A percentile compares a stretch with the other conserved stretches of the same genome.
Conservation (phyloP, 2,329 filamentous ascomycete species). For the Bipolaris gigantea region DNA sequence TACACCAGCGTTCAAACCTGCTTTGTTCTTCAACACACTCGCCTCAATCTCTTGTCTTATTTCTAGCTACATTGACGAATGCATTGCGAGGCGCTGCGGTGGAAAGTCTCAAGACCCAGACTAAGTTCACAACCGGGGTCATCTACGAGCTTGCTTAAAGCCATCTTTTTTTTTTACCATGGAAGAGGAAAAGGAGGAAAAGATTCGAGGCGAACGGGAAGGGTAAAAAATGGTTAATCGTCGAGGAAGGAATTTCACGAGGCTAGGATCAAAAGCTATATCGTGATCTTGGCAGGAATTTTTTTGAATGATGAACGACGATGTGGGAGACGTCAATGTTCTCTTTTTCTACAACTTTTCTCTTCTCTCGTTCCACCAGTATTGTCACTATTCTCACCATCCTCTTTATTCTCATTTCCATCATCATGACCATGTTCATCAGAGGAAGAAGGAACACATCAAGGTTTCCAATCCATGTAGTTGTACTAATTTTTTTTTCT, state of each 20-base stretch:
- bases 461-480: neutral
- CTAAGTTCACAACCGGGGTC: neutral
- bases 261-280: neutral
- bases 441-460: neutral
- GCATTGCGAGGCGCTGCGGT: conserved; percentile 12
- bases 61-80: conserved; percentile 23
- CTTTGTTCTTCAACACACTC: conserved; percentile 34
- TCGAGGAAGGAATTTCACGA: neutral
- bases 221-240: neutral
- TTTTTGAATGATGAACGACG: neutral
- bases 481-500: conserved; percentile 2
- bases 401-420: neutral
- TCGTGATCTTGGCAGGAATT: neutral
- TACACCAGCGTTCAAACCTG: neutral
- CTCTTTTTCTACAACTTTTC: neutral
- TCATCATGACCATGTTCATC: neutral
- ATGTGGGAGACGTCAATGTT: neutral
- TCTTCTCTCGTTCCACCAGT: neutral
- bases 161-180: neutral
- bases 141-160: neutral
- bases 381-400: neutral
- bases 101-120: neutral
- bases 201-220: neutral
- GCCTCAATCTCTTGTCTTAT: conserved; percentile 38
- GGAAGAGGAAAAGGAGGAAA: neutral